Evolutionary conservation across 192 early-diverging fungal genomes (phyloP).

Genomic region (Coemansia sp.): DNA sequence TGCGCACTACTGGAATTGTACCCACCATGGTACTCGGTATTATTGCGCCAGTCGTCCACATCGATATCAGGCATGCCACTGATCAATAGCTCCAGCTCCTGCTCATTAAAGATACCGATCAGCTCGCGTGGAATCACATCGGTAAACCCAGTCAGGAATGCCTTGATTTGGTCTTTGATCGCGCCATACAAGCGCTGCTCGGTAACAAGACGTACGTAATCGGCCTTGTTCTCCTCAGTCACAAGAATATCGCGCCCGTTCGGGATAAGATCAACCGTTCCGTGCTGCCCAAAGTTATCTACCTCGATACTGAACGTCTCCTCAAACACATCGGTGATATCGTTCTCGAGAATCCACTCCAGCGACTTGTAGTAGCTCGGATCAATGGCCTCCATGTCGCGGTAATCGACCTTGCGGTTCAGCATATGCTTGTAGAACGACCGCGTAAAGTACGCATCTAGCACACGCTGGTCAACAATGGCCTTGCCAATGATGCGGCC

Average conservation of each 20-base stretch:
- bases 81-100: slow-evolving; percentile 97
- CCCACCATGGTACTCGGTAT: slow-evolving; percentile 93
- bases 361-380: slow-evolving; percentile 96
- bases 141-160: slow-evolving; percentile 93
- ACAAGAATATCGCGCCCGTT: slow-evolving; percentile 86
- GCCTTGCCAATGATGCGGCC: slow-evolving; percentile 98
- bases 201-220: slow-evolving; percentile 92
- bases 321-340: slow-evolving; percentile 93
- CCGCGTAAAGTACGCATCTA: slow-evolving; percentile 97
- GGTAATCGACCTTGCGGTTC: slow-evolving; percentile 88
- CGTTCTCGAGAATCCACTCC: slow-evolving; percentile 97
- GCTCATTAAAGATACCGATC: slow-evolving; percentile 97
- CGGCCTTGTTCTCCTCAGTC: slow-evolving; percentile 94
- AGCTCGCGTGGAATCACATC: slow-evolving; percentile 91
- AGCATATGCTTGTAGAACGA: slow-evolving; percentile 99
- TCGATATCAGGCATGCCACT: slow-evolving; percentile 98
- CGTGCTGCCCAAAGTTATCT: slow-evolving; percentile 88
- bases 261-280: slow-evolving; percentile 84
- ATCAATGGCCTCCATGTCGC: slow-evolving; percentile 97
- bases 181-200: slow-evolving; percentile 89
- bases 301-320: slow-evolving; percentile 92
- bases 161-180: slow-evolving; percentile 93
- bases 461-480: slow-evolving; percentile 92
- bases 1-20: slow-evolving; percentile 83
- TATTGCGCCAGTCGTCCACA: slow-evolving; percentile 99